A percentile compares a stretch with the other conserved stretches of the same genome.
Evolutionary conservation across 2,329 filamentous ascomycete species (phyloP).

Genomic region (Xylariaceae sp.): DNA sequence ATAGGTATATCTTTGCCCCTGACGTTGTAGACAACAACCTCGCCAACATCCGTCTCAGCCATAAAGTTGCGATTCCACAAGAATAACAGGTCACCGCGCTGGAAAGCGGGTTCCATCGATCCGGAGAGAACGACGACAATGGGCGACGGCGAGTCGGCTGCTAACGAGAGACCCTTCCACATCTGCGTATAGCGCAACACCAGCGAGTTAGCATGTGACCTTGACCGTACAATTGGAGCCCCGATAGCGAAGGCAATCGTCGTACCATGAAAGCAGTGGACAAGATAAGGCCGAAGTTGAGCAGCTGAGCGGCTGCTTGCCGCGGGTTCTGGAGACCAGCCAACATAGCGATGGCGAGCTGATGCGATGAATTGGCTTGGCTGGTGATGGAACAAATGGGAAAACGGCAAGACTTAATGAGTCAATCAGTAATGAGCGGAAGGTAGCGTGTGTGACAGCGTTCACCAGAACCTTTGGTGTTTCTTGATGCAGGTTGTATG

Average conservation of each 20-base stretch:
- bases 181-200: conserved; percentile 42
- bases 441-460: too few species aligned
- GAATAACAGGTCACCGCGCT: conserved; percentile 70
- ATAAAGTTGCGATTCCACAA: conserved; percentile 67
- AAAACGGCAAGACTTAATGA: background rate
- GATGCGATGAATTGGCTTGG: background rate
- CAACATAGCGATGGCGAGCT: conserved; percentile 50
- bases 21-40: conserved; percentile 69
- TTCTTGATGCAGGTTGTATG: too few species aligned
- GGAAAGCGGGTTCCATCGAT: conserved; percentile 80
- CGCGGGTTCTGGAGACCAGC: conserved; percentile 67
- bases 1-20: conserved; percentile 95
- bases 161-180: conserved; percentile 82
- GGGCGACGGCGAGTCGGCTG: conserved; percentile 68
- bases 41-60: conserved; percentile 51
- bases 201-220: background rate
- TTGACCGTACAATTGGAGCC: background rate
- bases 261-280: conserved; percentile 84
- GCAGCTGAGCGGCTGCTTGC: conserved; percentile 72
- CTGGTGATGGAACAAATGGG: background rate
- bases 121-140: conserved; percentile 81
- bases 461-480: too few species aligned
- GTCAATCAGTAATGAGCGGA: background rate
- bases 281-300: conserved; percentile 87
- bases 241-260: background rate